Percentiles rank a stretch among this genome's conserved stretches.
phyloP scores from a whole-genome alignment of 2,329 filamentous ascomycete species.

The Venturia carpophila region DNA sequence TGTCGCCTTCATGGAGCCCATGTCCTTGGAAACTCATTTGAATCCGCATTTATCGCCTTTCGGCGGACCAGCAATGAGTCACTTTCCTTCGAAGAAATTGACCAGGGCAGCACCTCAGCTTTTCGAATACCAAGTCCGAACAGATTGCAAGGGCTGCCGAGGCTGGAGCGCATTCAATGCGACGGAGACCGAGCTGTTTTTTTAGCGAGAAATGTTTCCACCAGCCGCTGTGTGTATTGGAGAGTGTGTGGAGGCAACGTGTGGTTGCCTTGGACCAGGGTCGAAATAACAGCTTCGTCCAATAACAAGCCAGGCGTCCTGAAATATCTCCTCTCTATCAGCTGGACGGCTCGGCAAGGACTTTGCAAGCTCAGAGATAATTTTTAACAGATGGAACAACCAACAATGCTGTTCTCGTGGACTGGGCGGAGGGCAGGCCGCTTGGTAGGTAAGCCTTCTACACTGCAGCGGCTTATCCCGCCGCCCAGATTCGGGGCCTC shows the following conservation, averaged over 20 bases:
- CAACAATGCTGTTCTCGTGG: background rate
- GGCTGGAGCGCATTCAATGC: background rate
- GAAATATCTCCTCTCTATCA: background rate
- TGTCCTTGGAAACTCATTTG: background rate
- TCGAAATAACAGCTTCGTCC: background rate
- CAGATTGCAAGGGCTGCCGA: background rate
- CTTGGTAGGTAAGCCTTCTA: background rate
- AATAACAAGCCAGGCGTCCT: background rate
- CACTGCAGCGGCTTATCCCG: background rate
- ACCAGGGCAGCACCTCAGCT: background rate
- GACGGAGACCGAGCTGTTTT: background rate
- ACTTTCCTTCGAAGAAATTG: background rate
- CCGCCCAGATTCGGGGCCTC: background rate
- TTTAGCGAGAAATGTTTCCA: background rate
- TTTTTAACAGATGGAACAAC: background rate
- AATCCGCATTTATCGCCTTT: background rate
- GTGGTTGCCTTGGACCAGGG: background rate
- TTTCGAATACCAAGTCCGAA: background rate
- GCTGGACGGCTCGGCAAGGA: background rate
- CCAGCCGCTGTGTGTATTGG: background rate
- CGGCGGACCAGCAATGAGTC: background rate
- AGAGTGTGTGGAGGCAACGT: background rate
- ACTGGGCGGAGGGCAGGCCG: background rate
- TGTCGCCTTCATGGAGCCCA: slow-evolving; percentile 7
- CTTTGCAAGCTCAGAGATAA: background rate